phyloP scores from a whole-genome alignment of 2,329 filamentous ascomycete genomes.

The Taxawa tesnikishii region DNA sequence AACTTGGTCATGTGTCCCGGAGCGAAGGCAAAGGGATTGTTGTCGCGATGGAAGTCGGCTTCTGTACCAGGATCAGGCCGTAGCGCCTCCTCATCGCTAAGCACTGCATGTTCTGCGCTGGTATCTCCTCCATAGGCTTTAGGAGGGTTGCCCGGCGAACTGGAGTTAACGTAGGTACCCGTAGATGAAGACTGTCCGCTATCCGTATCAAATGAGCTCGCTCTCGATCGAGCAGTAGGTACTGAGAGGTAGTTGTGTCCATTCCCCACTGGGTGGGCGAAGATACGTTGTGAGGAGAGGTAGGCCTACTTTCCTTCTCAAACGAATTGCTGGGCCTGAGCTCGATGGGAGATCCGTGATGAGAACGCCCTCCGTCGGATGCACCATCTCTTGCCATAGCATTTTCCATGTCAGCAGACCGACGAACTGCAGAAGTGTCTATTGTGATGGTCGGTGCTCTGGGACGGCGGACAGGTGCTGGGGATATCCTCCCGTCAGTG shows the following conservation, averaged over 20 bases:
- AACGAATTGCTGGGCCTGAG: conserved; percentile 46
- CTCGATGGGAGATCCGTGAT: conserved; percentile 28
- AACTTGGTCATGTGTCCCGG: conserved; percentile 72
- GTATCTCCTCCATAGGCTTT: conserved; percentile 19
- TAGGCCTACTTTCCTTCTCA: conserved; percentile 53
- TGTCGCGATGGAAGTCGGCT: conserved; percentile 58
- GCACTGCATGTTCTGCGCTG: conserved; percentile 36
- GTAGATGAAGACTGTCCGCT: conserved; percentile 43
- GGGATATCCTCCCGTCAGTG: conserved; percentile 1
- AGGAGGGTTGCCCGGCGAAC: conserved; percentile 20
- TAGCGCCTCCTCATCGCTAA: conserved; percentile 56
- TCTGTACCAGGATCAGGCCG: conserved; percentile 66
- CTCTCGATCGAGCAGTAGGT: conserved; percentile 49
- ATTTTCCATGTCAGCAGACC: conserved; percentile 16
- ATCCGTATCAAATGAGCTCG: conserved; percentile 55
- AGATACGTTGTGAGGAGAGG: conserved; percentile 55
- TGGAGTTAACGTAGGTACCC: conserved; percentile 44
- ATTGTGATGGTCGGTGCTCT: conserved; percentile 40
- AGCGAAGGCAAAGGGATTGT: conserved; percentile 77
- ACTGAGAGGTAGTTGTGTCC: conserved; percentile 48
- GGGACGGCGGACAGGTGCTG: conserved; percentile 6
- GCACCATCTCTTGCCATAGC: conserved; percentile 1
- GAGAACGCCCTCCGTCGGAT: conserved; percentile 3
- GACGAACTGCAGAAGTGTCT: conserved; percentile 36
- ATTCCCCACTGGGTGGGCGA: conserved; percentile 44